Conservation (phyloP, 164 flowering plant genomes). For the Warburgia ugandensis region DNA sequence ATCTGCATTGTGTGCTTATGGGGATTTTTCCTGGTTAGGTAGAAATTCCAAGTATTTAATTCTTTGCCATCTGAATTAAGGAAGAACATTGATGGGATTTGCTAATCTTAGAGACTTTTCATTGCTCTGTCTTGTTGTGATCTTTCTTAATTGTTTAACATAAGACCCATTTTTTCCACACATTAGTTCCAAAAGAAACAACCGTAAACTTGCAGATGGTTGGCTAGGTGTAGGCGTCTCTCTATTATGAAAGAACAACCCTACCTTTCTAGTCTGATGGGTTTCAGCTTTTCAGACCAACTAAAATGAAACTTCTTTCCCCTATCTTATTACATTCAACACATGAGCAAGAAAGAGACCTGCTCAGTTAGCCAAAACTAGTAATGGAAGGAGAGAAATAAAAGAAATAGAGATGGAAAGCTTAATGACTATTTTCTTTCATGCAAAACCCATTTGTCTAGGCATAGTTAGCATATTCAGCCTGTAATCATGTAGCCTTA, state of each 20-base stretch:
- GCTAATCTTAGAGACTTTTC: not conserved
- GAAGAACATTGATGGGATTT: not conserved
- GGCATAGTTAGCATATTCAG: not conserved
- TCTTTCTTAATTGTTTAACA: not conserved
- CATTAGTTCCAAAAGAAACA: not conserved
- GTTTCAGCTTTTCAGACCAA: not conserved
- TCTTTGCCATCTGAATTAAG: too few relatives aligned
- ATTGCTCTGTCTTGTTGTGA: not conserved
- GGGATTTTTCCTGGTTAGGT: not conserved
- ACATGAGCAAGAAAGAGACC: not conserved
- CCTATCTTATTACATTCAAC: not conserved
- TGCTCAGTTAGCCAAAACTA: too few relatives aligned
- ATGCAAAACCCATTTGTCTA: not conserved
- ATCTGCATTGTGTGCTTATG: too few relatives aligned
- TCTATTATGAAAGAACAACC: not conserved
- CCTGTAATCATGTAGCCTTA: too few relatives aligned
- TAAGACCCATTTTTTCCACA: not conserved
- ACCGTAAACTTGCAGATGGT: not conserved
- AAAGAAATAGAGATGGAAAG: not conserved
- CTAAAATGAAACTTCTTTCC: not conserved
- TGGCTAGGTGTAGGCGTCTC: constrained; percentile 2
- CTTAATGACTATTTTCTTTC: not conserved
- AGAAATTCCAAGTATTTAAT: not conserved
- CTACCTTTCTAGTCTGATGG: not conserved
- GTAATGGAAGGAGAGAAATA: too few relatives aligned